These are phyloP conservation scores for Phoenix dactylifera DNA, from an alignment of 176 grass and related monocot species.

Conservation along the genomic window DNA sequence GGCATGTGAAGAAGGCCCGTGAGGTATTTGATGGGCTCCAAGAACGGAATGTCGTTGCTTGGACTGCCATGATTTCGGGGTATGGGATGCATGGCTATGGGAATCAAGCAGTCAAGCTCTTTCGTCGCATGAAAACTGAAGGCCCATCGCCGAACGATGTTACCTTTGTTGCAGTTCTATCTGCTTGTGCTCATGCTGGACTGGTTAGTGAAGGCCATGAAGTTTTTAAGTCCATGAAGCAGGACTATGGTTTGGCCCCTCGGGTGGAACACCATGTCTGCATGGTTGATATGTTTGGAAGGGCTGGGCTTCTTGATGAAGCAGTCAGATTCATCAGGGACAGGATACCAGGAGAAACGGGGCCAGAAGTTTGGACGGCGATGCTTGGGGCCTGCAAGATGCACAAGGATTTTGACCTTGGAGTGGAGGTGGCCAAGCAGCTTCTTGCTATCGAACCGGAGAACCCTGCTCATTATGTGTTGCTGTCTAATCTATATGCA, in stretches of 20 bases:
- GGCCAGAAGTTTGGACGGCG: constrained; percentile 70
- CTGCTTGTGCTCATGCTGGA: constrained; percentile 68
- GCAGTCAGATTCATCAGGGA: constrained; percentile 54
- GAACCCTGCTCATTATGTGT: constrained; percentile 57
- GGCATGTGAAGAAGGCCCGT: constrained; percentile 50
- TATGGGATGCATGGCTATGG: constrained; percentile 76
- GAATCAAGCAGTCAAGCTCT: constrained; percentile 42
- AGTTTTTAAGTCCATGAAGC: constrained; percentile 58
- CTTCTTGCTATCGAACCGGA: constrained; percentile 57
- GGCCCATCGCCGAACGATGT: constrained; percentile 57
- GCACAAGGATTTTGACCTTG: constrained; percentile 66
- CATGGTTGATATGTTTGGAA: constrained; percentile 87
- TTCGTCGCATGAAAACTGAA: constrained; percentile 35
- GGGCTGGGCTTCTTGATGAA: constrained; percentile 61
- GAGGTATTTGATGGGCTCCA: constrained; percentile 40
- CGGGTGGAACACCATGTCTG: constrained; percentile 60
- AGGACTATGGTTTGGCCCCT: constrained; percentile 48
- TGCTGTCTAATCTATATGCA: constrained; percentile 79
- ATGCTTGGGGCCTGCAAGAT: constrained; percentile 72
- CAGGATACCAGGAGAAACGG: constrained; percentile 27
- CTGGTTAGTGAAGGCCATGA: constrained; percentile 39
- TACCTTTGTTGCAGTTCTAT: constrained; percentile 64
- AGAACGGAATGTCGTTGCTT: constrained; percentile 47
- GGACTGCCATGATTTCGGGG: constrained; percentile 74
- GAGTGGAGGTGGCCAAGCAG: constrained; percentile 30